These are phyloP conservation scores for Paxillus involutus DNA, from an alignment of 768 basidiomycete genomes.

Conservation along the genomic window DNA sequence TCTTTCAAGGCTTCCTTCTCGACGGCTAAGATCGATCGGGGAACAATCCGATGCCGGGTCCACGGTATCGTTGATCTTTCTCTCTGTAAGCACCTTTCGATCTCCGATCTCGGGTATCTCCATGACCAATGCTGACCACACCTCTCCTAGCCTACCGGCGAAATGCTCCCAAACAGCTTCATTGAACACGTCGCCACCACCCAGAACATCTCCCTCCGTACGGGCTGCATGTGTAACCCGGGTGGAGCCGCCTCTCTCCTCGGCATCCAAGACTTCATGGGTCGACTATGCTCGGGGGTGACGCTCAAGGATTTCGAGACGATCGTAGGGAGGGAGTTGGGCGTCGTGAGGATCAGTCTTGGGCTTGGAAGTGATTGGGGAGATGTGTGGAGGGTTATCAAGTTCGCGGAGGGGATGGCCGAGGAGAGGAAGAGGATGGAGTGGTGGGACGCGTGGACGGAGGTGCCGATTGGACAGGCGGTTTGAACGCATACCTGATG, in stretches of 20 bases:
- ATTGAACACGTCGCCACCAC: slow-evolving; percentile 67
- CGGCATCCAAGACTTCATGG: slow-evolving; percentile 66
- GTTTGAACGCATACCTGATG: slow-evolving; percentile 16
- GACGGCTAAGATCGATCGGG: slow-evolving; percentile 54
- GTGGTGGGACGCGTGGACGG: slow-evolving; percentile 43
- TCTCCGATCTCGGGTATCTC: slow-evolving; percentile 1
- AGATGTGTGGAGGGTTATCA: slow-evolving; percentile 63
- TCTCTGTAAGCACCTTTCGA: slow-evolving; percentile 45
- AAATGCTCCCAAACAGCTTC: slow-evolving; percentile 70
- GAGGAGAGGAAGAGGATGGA: slow-evolving; percentile 34
- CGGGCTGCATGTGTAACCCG: slow-evolving; percentile 88
- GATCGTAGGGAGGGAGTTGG: slow-evolving; percentile 64
- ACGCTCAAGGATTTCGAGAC: slow-evolving; percentile 63
- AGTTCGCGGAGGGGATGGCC: slow-evolving; percentile 47
- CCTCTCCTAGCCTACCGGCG: slow-evolving; percentile 53
- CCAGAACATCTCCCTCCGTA: slow-evolving; percentile 70
- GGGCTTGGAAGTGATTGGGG: slow-evolving; percentile 79
- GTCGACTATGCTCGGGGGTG: slow-evolving; percentile 53
- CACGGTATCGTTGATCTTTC: slow-evolving; percentile 59
- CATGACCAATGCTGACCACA: not conserved
- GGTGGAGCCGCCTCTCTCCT: slow-evolving; percentile 76
- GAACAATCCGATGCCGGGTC: slow-evolving; percentile 69
- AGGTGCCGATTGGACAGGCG: slow-evolving; percentile 34
- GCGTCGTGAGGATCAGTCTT: slow-evolving; percentile 74
- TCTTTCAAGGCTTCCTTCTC: slow-evolving; percentile 59